Percentiles rank a stretch among this genome's conserved stretches.
These are phyloP conservation scores for Hagleromyces aurorensis DNA, from an alignment of 805 yeast genomes.

Conservation along the genomic window DNA sequence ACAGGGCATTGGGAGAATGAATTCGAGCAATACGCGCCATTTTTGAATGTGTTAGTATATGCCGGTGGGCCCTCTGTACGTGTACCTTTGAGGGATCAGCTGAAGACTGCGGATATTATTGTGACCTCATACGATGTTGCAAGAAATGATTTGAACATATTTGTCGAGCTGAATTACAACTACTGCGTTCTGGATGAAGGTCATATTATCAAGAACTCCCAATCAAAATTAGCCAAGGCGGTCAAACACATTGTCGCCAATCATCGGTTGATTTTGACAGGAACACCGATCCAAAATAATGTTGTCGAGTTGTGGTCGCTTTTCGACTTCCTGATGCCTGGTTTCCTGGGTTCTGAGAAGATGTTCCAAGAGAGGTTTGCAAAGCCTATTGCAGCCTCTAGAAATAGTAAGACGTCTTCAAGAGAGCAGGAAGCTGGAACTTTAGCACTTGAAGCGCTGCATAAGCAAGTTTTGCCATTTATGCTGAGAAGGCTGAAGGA, in stretches of 20 bases:
- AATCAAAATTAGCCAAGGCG: slow-evolving; percentile 79
- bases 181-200: slow-evolving; percentile 97
- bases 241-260: slow-evolving; percentile 79
- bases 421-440: slow-evolving; percentile 98
- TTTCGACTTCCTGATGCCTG: slow-evolving; percentile 98
- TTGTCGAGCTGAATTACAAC: slow-evolving; percentile 62
- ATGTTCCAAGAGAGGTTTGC: slow-evolving; percentile 91
- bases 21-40: slow-evolving; percentile 81
- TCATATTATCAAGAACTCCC: slow-evolving; percentile 89
- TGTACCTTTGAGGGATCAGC: slow-evolving; percentile 41
- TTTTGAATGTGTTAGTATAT: slow-evolving; percentile 71
- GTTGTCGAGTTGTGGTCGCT: slow-evolving; percentile 96
- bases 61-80: slow-evolving; percentile 89
- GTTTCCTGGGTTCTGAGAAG: slow-evolving; percentile 92
- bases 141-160: slow-evolving; percentile 72
- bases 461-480: slow-evolving; percentile 93
- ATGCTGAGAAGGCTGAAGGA: slow-evolving; percentile 93
- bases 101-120: slow-evolving; percentile 65
- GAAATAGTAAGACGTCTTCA: slow-evolving; percentile 79
- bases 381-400: slow-evolving; percentile 93
- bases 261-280: slow-evolving; percentile 85
- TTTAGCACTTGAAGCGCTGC: slow-evolving; percentile 88
- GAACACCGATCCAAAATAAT: slow-evolving; percentile 97
- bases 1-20: slow-evolving; percentile 99
- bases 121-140: slow-evolving; percentile 96